phyloP scores from a whole-genome alignment of 495 filamentous ascomycete species.

The Oidiodendron maius region DNA sequence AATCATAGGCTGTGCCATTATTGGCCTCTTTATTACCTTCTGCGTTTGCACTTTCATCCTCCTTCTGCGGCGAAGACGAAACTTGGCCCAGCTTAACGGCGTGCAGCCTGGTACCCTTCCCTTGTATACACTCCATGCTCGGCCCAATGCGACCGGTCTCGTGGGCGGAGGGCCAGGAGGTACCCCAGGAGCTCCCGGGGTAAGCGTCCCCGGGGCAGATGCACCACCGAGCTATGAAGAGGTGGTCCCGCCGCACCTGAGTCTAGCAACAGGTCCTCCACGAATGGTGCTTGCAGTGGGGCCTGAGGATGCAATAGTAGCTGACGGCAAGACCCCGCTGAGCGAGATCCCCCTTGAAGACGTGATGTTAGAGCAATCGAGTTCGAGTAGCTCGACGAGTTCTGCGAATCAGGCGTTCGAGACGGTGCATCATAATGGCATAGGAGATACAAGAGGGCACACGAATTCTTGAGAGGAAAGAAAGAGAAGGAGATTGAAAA shows the following conservation, averaged over 20 bases:
- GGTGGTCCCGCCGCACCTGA: conserved; percentile 11
- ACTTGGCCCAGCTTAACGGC: too few relatives aligned
- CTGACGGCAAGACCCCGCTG: conserved; percentile 22
- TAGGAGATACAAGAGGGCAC: conserved; percentile 21
- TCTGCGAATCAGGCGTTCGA: conserved; percentile 5
- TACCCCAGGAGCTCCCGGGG: too few relatives aligned
- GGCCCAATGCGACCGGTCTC: too few relatives aligned
- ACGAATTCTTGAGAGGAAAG: conserved; percentile 18
- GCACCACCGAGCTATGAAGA: conserved; percentile 19
- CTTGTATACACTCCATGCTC: too few relatives aligned
- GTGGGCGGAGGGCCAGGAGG: too few relatives aligned
- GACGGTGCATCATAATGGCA: conserved; percentile 7
- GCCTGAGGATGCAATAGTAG: conserved; percentile 17
- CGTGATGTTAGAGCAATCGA: conserved; percentile 11
- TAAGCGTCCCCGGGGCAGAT: too few relatives aligned
- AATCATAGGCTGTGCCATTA: too few relatives aligned
- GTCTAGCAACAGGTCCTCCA: conserved; percentile 1
- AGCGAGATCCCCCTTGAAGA: conserved; percentile 24
- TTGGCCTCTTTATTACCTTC: neutral
- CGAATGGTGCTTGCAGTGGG: conserved; percentile 2
- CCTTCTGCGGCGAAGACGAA: too few relatives aligned
- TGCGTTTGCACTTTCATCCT: neutral
- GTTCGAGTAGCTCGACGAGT: neutral
- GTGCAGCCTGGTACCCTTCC: too few relatives aligned
- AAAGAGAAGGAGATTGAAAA: neutral